Base-by-base conservation (phyloP, 2,329 filamentous ascomycete genomes). In the Fusarium longipes region DNA sequence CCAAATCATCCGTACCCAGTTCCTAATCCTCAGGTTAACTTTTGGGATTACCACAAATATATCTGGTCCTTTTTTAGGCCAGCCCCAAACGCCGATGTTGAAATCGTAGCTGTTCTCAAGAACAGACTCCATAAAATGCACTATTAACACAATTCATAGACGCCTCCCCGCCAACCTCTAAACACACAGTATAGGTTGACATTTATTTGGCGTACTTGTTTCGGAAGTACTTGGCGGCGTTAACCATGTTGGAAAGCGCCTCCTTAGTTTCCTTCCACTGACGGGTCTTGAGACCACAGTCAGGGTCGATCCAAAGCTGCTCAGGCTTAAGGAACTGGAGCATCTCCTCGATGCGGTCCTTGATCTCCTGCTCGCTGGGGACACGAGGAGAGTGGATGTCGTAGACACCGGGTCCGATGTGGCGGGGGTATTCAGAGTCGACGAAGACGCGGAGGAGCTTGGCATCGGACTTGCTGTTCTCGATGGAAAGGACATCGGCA, bases 381-480 rank as follows among this genome's bases (percentile, higher is more conserved):
- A 99, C 89, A 92, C 96, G 95, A 73, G 96, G 96, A 72, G 93
- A 97, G 92, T 99, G 96, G 86, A 99, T 99, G 84, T 99, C 96
- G 82, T 98, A 99, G 82, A 99, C 96, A 91, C 95, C 96, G 70
- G 96, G 96, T 70, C 96, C 96, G 76, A 99, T 99, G 88, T 99
- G 95, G 77, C 95, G 93, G 74, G 94, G 95, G 87, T 98, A 98
- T 65, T 91, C 92, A 84, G 96, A 92, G 81, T 98, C 95, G 75
- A 97, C 93, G 80, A 99, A 99, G 82, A 99, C 96, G 84, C 95
- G 92, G 80, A 99, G 91, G 74, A 99, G 91, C 91, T 99, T 99
- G 79, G 96, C 96, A 78, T 99, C 96, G 76, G 93, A 97, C 91
- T 99, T 99, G 91, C 92, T 96, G 93, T 99, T 99, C 91, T 99